phyloP scores from a whole-genome alignment of 768 basidiomycete species.

The Termitomyces sp. region DNA sequence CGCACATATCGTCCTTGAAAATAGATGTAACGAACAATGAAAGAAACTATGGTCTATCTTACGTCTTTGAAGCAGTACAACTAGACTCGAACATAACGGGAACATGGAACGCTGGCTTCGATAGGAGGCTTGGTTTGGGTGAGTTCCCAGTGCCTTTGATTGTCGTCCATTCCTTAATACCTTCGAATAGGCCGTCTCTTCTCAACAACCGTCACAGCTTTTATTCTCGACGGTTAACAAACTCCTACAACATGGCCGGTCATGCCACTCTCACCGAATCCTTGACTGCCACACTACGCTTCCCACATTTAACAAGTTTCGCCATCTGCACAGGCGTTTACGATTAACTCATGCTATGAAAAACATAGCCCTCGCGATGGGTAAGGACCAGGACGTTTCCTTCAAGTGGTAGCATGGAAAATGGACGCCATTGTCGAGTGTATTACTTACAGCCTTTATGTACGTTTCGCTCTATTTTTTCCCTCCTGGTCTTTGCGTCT shows the following conservation, averaged over 20 bases:
- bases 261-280: no score
- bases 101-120: conserved; percentile 12
- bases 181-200: conserved; percentile 30
- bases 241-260: neutral
- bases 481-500: conserved; percentile 2
- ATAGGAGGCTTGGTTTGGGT: no score
- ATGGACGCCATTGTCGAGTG: conserved; percentile 2
- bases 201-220: conserved; percentile 32
- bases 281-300: no score
- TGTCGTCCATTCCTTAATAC: neutral
- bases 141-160: neutral
- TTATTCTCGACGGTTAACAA: conserved; percentile 30
- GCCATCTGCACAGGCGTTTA: no score
- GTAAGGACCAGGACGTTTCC: neutral
- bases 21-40: no score
- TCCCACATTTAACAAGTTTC: no score
- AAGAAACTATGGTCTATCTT: no score
- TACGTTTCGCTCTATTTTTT: neutral
- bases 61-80: no score
- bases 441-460: neutral
- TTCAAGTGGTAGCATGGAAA: neutral
- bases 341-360: neutral
- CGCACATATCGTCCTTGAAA: no score
- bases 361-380: neutral
- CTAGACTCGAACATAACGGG: no score